Percentiles rank a stretch among this genome's conserved stretches.
These are phyloP conservation scores for Begonia masoniana DNA, from an alignment of 306 rosid species.

Conservation along the genomic window DNA sequence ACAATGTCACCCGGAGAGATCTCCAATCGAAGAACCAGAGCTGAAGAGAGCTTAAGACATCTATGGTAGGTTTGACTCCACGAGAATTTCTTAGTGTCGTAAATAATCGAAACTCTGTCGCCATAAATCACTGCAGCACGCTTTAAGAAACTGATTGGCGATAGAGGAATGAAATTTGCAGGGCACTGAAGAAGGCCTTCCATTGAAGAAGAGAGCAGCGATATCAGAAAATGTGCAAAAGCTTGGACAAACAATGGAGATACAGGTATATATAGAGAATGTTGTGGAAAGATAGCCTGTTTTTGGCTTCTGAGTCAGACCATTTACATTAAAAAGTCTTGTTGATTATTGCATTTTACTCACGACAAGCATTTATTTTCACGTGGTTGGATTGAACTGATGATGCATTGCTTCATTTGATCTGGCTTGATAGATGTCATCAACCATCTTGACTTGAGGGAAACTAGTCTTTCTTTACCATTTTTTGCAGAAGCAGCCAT, in stretches of 20 bases:
- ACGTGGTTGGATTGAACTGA: too few relatives aligned
- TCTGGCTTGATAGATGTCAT: too few relatives aligned
- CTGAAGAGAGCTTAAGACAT: slow-evolving; percentile 44
- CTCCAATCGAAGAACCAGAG: slow-evolving; percentile 39
- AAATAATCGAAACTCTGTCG: slow-evolving; percentile 29
- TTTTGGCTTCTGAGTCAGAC: too few relatives aligned
- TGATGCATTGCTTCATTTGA: too few relatives aligned
- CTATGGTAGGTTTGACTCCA: slow-evolving; percentile 51
- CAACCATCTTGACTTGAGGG: too few relatives aligned
- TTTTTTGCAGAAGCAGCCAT: too few relatives aligned
- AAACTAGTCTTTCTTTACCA: too few relatives aligned
- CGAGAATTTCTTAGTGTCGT: slow-evolving; percentile 20
- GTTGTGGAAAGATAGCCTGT: too few relatives aligned
- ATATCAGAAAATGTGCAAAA: too few relatives aligned
- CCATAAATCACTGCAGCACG: slow-evolving; percentile 33
- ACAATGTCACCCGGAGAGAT: slow-evolving; percentile 40
- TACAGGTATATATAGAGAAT: not conserved
- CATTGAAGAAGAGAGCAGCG: slow-evolving; percentile 1
- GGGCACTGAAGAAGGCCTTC: slow-evolving; percentile 12
- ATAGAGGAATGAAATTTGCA: slow-evolving; percentile 25
- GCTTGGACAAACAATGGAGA: not conserved
- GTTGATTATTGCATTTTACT: too few relatives aligned
- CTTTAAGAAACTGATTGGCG: slow-evolving; percentile 55
- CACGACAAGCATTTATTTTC: too few relatives aligned
- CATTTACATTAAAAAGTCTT: too few relatives aligned